A percentile compares a stretch with the other conserved stretches of the same genome.
Evolutionary conservation across 768 basidiomycete species (phyloP).

Genomic region (Lentinus brumalis): DNA sequence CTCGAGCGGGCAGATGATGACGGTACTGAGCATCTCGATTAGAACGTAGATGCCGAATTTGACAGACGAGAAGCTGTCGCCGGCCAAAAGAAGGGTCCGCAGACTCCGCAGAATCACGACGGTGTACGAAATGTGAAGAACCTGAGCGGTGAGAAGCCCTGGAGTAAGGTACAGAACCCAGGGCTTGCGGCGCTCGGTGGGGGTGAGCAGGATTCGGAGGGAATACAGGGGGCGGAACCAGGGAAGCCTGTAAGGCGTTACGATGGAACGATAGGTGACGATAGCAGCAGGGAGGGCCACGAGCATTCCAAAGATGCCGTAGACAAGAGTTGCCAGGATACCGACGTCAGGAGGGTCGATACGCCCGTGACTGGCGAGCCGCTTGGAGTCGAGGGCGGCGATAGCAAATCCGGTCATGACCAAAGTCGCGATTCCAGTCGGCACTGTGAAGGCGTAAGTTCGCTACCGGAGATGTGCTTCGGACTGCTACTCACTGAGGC

Average conservation of each 20-base stretch:
- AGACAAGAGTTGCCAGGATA: constrained; percentile 61
- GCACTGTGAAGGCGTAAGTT: constrained; percentile 44
- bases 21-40: constrained; percentile 57
- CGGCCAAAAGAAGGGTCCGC: constrained; percentile 60
- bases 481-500: constrained; percentile 50
- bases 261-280: constrained; percentile 82
- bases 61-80: constrained; percentile 50
- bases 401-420: constrained; percentile 60
- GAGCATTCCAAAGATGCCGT: constrained; percentile 66
- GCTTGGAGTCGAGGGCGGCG: constrained; percentile 56
- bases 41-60: constrained; percentile 58
- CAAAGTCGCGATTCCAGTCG: constrained; percentile 48
- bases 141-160: constrained; percentile 50
- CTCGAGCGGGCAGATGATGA: constrained; percentile 72
- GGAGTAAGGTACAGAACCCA: constrained; percentile 85
- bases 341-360: constrained; percentile 65
- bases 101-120: constrained; percentile 45
- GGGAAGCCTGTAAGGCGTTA: constrained; percentile 76
- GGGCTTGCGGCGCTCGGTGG: constrained; percentile 75
- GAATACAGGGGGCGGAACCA: constrained; percentile 60
- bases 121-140: constrained; percentile 47
- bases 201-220: constrained; percentile 73
- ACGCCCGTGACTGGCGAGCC: constrained; percentile 58
- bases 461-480: no score
- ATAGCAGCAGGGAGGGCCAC: constrained; percentile 70